Evolutionary conservation across 2,329 filamentous ascomycete genomes (phyloP).

Genomic region (Aspergillus melleus): DNA sequence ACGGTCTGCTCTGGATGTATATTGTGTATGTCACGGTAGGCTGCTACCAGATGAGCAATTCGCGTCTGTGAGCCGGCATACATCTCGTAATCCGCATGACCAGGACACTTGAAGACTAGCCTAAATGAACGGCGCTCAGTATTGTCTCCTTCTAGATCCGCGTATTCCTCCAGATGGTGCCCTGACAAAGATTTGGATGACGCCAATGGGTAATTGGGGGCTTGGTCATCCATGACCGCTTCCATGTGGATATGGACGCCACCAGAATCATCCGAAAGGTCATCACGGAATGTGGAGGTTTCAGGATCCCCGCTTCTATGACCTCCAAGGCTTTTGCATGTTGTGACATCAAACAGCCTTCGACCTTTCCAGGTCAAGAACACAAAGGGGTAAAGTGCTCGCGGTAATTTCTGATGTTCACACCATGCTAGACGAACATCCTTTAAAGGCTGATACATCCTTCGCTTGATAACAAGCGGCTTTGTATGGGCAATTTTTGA

Average conservation of each 20-base stretch:
- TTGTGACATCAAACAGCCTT: conserved; percentile 73
- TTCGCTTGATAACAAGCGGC: conserved; percentile 64
- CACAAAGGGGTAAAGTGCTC: conserved; percentile 54
- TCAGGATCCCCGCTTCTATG: conserved; percentile 42
- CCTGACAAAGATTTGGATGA: not conserved
- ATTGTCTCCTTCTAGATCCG: conserved; percentile 5
- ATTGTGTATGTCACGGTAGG: conserved; percentile 58
- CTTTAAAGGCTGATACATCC: conserved; percentile 66
- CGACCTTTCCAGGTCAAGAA: conserved; percentile 79
- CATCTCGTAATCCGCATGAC: conserved; percentile 52
- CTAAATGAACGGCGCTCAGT: conserved; percentile 39
- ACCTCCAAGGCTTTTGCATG: conserved; percentile 68
- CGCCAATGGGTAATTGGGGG: not conserved
- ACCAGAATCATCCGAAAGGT: conserved; percentile 53
- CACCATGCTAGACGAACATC: conserved; percentile 72
- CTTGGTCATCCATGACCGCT: conserved; percentile 67
- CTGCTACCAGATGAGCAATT: conserved; percentile 62
- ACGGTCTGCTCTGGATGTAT: conserved; percentile 57
- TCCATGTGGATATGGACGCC: conserved; percentile 68
- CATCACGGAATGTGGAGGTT: conserved; percentile 34
- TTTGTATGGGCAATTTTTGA: conserved; percentile 64
- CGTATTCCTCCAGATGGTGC: not conserved
- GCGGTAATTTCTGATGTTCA: conserved; percentile 56
- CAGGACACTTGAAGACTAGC: conserved; percentile 54
- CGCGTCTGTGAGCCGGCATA: conserved; percentile 50